Evolutionary conservation across 1,139 yeast species (phyloP).

Genomic region (Yamadazyma atlantica): DNA sequence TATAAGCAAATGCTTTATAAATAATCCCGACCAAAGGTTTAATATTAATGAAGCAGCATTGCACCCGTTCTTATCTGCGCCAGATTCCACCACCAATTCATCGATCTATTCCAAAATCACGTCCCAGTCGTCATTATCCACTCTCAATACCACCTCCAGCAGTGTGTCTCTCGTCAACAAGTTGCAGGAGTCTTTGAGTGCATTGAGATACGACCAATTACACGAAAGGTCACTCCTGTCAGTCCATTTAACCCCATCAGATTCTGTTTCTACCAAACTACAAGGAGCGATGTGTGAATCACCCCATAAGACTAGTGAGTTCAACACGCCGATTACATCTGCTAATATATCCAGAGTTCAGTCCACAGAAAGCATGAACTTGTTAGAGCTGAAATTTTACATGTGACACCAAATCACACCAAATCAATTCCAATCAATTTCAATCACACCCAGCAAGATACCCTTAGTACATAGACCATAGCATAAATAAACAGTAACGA

Average conservation of each 20-base stretch:
- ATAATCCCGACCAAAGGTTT: conserved; percentile 47
- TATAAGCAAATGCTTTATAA: conserved; percentile 51
- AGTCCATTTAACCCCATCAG: no score
- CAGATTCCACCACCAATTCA: neutral
- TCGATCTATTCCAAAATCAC: neutral
- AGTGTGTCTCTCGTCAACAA: conserved; percentile 9
- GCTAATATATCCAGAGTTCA: conserved; percentile 15
- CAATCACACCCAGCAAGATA: no score
- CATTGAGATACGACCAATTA: conserved; percentile 3
- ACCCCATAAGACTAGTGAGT: conserved; percentile 29
- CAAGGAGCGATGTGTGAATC: conserved; percentile 31
- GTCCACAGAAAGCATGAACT: conserved; percentile 11
- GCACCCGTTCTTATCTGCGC: conserved; percentile 64
- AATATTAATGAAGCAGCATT: conserved; percentile 44
- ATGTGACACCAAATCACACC: no score
- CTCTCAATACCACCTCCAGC: conserved; percentile 5
- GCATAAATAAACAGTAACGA: no score
- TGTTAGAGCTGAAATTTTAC: no score
- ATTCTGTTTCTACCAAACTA: conserved; percentile 19
- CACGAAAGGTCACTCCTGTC: neutral
- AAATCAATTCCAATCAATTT: no score
- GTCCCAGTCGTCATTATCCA: conserved; percentile 3
- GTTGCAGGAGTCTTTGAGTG: conserved; percentile 9
- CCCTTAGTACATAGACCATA: no score
- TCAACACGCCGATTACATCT: conserved; percentile 25